Evolutionary conservation across 352 stramenopile species (phyloP), one percentile per base, ranked within the genome.

Genomic region (Saprolegnia parasitica): DNA sequence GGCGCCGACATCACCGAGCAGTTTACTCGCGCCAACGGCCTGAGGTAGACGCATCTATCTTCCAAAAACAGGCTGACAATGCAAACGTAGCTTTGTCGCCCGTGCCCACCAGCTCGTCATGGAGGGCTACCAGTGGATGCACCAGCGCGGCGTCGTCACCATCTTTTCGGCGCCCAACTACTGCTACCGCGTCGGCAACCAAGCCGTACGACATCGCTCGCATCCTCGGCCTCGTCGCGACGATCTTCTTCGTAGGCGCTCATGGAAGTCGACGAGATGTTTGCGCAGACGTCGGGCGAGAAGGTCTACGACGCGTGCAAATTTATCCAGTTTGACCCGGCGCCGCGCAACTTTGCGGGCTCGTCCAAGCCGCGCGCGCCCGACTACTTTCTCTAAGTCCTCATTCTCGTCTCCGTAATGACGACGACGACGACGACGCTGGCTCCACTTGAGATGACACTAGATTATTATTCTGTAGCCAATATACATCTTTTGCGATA

Each of bases 101-200:
- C 76, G 87, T 64, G 86, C 83, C 8, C 87, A 95, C 63, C 87
- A 95, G 71, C 75, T 95, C 15, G 90, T 88, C 55, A 95, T 95
- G 84, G 83, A 90, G 57, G 85, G 83, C 58, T 90, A 79, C 60
- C 83, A 90, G 56, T 80, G 86, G 63, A 78, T 89, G n/a, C 88
- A 89, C 62, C 72, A 81, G 68, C 79, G 88, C 60, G 81, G 79
- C 1, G 88, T 90, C 63, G 87, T 83, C 16, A 95, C 87, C 5
- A 79, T 95, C 49, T 95, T 86, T 78, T 90, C 79, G 42, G 87
- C 87, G 1, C 87, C 87, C 8, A 95, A 95, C 76, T 95, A 95
- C 70, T 95, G 87, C 62, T 90, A 95, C 65, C 83, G 87, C 61
- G 87, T 89, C 71, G 81, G 81, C 52, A 89, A 89, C 71, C 72